A percentile compares a stretch with the other conserved stretches of the same genome.
phyloP scores from a whole-genome alignment of 2,329 filamentous ascomycete genomes.

The Claviceps sp. region DNA sequence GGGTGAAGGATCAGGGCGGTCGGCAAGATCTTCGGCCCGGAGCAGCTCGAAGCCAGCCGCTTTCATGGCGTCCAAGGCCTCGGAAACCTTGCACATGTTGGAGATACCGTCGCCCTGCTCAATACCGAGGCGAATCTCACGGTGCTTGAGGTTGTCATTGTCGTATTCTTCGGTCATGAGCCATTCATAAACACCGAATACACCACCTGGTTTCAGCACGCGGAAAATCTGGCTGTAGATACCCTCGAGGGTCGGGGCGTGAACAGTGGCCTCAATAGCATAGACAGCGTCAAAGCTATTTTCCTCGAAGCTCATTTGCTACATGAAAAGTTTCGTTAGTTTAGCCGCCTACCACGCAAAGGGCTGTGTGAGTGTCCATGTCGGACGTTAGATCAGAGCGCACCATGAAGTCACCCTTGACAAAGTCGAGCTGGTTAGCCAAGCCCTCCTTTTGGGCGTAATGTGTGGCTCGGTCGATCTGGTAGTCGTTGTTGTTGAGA shows the following conservation, averaged over 20 bases:
- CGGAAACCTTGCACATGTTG: constrained; percentile 85
- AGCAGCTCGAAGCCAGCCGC: constrained; percentile 76
- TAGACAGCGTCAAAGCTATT: constrained; percentile 92
- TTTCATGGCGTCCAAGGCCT: constrained; percentile 72
- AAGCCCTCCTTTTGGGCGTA: constrained; percentile 77
- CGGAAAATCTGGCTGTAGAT: constrained; percentile 93
- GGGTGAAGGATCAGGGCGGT: constrained; percentile 59
- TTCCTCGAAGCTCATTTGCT: constrained; percentile 80
- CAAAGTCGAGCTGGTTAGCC: constrained; percentile 65
- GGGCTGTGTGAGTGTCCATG: not conserved
- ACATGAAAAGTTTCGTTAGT: too few species aligned
- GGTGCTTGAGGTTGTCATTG: constrained; percentile 74
- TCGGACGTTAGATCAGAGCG: not conserved
- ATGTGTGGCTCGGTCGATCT: constrained; percentile 81
- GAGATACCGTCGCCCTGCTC: constrained; percentile 94
- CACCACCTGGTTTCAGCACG: constrained; percentile 87
- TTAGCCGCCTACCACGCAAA: not conserved
- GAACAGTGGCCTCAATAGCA: constrained; percentile 92
- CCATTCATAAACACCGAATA: constrained; percentile 98
- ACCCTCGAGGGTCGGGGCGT: constrained; percentile 79
- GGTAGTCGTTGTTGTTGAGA: constrained; percentile 98
- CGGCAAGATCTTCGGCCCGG: constrained; percentile 75
- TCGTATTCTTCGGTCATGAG: constrained; percentile 95
- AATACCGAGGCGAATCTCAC: constrained; percentile 83
- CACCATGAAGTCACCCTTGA: constrained; percentile 95